These are phyloP conservation scores for Peronospora destructor DNA, from an alignment of 352 stramenopile genomes.

Conservation along the genomic window DNA sequence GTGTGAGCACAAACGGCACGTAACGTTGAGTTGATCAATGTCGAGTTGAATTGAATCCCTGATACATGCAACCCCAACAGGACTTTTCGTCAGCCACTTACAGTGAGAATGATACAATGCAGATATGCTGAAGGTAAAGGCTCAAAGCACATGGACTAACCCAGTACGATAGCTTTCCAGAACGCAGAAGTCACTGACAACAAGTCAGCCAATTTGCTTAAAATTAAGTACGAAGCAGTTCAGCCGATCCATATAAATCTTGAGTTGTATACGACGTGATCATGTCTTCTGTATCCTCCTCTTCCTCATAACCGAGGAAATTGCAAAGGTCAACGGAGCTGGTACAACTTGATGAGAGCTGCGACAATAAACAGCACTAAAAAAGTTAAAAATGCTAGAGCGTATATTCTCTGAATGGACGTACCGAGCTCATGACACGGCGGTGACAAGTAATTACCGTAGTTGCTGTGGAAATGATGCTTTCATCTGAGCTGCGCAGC, in stretches of 20 bases:
- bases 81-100: no score
- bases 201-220: background rate
- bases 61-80: no score
- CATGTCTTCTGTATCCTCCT: constrained; percentile 26
- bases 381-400: background rate
- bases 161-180: background rate
- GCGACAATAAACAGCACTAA: constrained; percentile 1
- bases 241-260: constrained; percentile 26
- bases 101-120: no score
- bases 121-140: no score
- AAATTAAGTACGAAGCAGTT: background rate
- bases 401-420: constrained; percentile 10
- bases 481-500: constrained; percentile 36
- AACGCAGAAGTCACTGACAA: no score
- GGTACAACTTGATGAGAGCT: constrained; percentile 26
- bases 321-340: constrained; percentile 43
- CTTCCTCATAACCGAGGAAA: constrained; percentile 54
- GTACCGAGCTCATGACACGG: constrained; percentile 50
- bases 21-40: no score
- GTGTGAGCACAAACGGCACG: no score
- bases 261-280: constrained; percentile 39
- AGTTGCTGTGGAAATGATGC: constrained; percentile 54
- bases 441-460: constrained; percentile 51
- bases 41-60: no score
- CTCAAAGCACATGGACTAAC: background rate